Conservation (phyloP, 2,329 filamentous ascomycete genomes). For the Ophiostoma ulmi region DNA sequence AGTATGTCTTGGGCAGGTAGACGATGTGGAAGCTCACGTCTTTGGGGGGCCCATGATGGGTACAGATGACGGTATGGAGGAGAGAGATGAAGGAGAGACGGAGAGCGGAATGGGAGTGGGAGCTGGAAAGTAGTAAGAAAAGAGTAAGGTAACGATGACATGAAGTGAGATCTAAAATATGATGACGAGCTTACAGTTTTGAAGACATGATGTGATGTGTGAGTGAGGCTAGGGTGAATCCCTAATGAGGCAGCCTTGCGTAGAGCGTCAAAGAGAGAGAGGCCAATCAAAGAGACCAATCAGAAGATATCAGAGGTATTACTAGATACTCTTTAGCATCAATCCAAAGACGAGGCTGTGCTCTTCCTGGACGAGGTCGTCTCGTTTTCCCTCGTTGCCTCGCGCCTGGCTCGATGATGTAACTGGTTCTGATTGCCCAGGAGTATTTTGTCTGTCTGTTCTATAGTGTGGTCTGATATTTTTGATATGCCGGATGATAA, state of each 20-base stretch:
- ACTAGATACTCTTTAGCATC: not conserved
- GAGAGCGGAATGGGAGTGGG: not conserved
- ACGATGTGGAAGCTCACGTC: not conserved
- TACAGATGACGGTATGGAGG: not conserved
- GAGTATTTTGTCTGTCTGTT: no score
- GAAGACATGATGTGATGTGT: slow-evolving; percentile 13
- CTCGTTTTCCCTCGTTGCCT: not conserved
- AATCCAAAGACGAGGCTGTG: slow-evolving; percentile 6
- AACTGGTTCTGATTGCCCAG: no score
- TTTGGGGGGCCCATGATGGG: not conserved
- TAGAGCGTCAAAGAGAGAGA: not conserved
- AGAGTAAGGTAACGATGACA: no score
- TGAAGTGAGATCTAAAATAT: not conserved
- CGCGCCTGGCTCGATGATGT: not conserved
- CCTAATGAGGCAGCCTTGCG: not conserved
- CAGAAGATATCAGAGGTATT: not conserved
- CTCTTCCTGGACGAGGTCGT: not conserved
- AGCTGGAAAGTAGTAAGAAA: not conserved
- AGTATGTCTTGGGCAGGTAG: not conserved
- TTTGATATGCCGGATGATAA: not conserved
- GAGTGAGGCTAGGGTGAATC: not conserved
- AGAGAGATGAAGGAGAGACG: not conserved
- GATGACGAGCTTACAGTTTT: slow-evolving; percentile 8
- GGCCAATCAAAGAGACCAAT: not conserved
- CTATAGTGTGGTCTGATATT: not conserved